Conservation (phyloP, 139 green algal genomes). For the Coelastrella sp. region DNA sequence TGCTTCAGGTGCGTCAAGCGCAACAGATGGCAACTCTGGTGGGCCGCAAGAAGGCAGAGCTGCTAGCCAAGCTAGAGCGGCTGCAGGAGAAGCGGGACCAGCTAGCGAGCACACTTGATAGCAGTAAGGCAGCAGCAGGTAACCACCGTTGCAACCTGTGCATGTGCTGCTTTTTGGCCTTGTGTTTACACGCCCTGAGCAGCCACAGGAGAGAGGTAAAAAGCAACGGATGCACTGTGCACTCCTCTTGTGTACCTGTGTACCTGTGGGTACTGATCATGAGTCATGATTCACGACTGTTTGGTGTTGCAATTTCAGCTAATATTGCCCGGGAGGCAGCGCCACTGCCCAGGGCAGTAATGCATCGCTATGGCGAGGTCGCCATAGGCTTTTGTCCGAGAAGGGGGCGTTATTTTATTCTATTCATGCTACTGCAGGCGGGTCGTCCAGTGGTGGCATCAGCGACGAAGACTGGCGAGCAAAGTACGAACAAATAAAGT, state of each 20-base stretch:
- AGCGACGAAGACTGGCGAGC: slow-evolving; percentile 63
- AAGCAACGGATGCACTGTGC: not conserved
- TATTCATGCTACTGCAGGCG: not conserved
- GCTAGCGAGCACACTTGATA: slow-evolving; percentile 28
- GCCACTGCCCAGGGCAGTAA: too few relatives aligned
- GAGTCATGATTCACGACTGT: too few relatives aligned
- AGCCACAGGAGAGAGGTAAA: not conserved
- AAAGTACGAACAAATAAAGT: slow-evolving; percentile 75
- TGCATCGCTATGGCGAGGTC: too few relatives aligned
- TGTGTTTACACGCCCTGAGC: too few relatives aligned
- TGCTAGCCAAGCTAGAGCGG: slow-evolving; percentile 63
- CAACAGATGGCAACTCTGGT: slow-evolving; percentile 69
- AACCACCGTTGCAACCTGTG: not conserved
- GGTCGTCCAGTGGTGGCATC: not conserved
- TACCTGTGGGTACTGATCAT: too few relatives aligned
- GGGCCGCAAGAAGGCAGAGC: slow-evolving; percentile 56
- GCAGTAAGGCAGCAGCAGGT: slow-evolving; percentile 17
- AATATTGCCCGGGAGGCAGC: too few relatives aligned
- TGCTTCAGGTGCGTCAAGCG: slow-evolving; percentile 65
- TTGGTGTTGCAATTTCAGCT: too few relatives aligned
- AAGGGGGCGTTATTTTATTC: too few relatives aligned
- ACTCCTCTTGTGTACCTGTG: too few relatives aligned
- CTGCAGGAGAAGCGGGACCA: slow-evolving; percentile 37
- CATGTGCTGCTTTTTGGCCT: not conserved
- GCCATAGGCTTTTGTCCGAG: too few relatives aligned